Evolutionary conservation across 306 rosid species (phyloP), one percentile per base, ranked within the genome.

Genomic region (Sicyos baderoa): DNA sequence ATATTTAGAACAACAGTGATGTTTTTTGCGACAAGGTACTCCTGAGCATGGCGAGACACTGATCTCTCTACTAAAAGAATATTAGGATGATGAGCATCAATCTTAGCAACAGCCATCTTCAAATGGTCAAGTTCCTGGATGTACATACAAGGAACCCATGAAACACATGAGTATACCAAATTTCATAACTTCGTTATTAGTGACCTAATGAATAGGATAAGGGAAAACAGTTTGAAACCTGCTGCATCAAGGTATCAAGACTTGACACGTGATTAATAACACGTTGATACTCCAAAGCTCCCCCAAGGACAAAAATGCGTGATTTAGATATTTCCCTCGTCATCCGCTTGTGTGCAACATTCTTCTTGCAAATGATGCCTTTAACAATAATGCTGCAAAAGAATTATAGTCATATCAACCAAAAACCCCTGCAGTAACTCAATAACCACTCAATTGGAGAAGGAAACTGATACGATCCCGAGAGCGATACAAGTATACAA

Each of bases 251-350:
- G 48, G 99, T 90, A 86, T 90, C 97, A 69, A 94, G 88, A 86
- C 99, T 90, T 13, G 99, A 94, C 62, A 90, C 78, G 77, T 75
- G 88, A 75, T 85, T 88, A 60, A 91, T 72, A 61, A 94, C 94
- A 53, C 97, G 88, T 78, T 94, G 99, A 82, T 94, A 94, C 83
- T 94, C 99, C 60, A 94, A 97, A 79, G 99, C 99, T 57, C 99
- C 99, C 73, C 94, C 91, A 77, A 94, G 96, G 77, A 94, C 81
- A 82, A 94, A 77, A 16, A 94, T 0, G 65, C 96, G 96, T 72
- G 99, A 84, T 75, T 79, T 94, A 73, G 86, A 82, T 53, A 85
- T 82, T 83, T 84, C 91, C 73, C 95, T 81, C 7, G 87, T 67
- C 99, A 90, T 90, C 79, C 99, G 78, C 49, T 96, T 83, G 73